phyloP scores from a whole-genome alignment of 768 basidiomycete genomes.

The Candolleomyces eurysporus region DNA sequence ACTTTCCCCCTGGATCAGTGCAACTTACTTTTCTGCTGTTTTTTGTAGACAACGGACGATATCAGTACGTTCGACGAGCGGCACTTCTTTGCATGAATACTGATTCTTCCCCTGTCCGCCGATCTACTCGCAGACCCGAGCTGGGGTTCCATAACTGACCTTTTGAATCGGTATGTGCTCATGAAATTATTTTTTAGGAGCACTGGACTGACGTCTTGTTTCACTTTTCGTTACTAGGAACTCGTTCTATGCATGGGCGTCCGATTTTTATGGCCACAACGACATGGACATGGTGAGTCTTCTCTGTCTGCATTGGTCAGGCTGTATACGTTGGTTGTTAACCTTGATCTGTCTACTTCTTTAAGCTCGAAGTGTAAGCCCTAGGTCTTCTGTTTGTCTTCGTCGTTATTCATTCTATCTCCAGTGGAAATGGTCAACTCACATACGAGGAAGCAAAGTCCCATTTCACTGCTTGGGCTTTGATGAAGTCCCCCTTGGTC shows the following conservation, averaged over 20 bases:
- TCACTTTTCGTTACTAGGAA: conserved; percentile 38
- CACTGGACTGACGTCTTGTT: not conserved
- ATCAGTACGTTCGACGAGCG: conserved; percentile 29
- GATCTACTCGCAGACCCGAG: conserved; percentile 21
- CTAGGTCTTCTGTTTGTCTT: not conserved
- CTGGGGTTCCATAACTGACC: conserved; percentile 50
- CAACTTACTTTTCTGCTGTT: not conserved
- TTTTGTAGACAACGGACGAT: not conserved
- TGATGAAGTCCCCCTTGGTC: conserved; percentile 67
- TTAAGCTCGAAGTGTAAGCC: conserved; percentile 55
- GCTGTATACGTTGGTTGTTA: not conserved
- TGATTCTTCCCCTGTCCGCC: conserved; percentile 56
- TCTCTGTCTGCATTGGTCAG: not conserved
- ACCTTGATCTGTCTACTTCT: not conserved
- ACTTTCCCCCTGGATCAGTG: not conserved
- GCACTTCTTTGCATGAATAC: conserved; percentile 63
- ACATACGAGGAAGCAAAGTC: conserved; percentile 64
- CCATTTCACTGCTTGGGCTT: conserved; percentile 72
- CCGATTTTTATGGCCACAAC: conserved; percentile 67
- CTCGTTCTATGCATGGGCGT: conserved; percentile 60
- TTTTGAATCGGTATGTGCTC: conserved; percentile 51
- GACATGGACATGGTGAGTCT: conserved; percentile 62
- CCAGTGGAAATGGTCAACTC: conserved; percentile 61
- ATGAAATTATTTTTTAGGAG: conserved; percentile 10
- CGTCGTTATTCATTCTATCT: not conserved